These are phyloP conservation scores for Symbiotaphrina buchneri DNA, from an alignment of 495 filamentous ascomycete genomes.

Conservation along the genomic window DNA sequence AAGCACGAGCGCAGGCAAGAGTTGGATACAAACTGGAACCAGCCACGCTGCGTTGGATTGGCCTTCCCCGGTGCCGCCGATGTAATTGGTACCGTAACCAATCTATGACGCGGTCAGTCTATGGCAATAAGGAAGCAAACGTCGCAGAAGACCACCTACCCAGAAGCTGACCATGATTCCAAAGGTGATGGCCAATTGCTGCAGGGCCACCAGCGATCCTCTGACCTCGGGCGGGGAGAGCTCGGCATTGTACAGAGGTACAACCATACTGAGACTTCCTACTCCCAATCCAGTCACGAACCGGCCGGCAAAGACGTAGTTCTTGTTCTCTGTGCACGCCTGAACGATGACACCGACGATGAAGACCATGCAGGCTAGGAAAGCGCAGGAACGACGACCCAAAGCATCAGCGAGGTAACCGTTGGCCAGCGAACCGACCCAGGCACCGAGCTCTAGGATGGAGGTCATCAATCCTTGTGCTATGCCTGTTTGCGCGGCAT, in stretches of 20 bases:
- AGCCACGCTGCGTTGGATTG: constrained; percentile 33
- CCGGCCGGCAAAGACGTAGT: constrained; percentile 22
- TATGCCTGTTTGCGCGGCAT: no score
- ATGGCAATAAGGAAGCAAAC: no score
- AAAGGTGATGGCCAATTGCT: constrained; percentile 30
- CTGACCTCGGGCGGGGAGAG: constrained; percentile 31
- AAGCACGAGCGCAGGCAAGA: constrained; percentile 42
- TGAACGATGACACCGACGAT: constrained; percentile 16
- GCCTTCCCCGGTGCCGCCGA: constrained; percentile 17
- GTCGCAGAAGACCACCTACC: no score
- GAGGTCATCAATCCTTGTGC: constrained; percentile 8
- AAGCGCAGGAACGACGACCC: constrained; percentile 8
- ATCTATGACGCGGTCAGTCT: no score
- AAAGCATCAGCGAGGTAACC: constrained; percentile 11
- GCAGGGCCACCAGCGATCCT: constrained; percentile 26
- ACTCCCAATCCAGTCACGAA: constrained; percentile 22
- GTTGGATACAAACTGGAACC: constrained; percentile 56
- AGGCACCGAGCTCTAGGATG: constrained; percentile 6
- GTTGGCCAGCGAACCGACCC: constrained; percentile 10
- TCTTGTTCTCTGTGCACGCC: constrained; percentile 15
- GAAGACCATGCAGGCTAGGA: constrained; percentile 10
- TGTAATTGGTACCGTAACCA: constrained; percentile 17
- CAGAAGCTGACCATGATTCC: constrained; percentile 32
- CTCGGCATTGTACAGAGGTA: constrained; percentile 30
- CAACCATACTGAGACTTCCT: constrained; percentile 13